These are phyloP conservation scores for Rhynchospora pubera DNA, from an alignment of 176 grass and related monocot genomes.

Conservation along the genomic window DNA sequence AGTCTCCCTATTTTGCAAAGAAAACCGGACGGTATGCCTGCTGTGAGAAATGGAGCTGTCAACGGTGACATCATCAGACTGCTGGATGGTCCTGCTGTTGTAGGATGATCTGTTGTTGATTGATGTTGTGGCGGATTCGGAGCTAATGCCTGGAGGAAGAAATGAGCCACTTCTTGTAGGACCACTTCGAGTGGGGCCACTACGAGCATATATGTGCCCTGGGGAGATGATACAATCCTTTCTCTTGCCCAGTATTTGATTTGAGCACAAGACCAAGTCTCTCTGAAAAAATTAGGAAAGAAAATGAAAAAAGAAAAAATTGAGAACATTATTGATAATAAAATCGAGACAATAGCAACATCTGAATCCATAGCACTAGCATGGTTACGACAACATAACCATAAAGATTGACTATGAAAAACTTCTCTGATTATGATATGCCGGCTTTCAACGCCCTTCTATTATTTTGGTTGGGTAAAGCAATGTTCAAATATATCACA, in stretches of 20 bases:
- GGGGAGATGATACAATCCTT: slow-evolving; percentile 68
- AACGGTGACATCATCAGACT: slow-evolving; percentile 89
- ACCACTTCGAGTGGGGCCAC: slow-evolving; percentile 9
- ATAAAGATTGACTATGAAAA: background rate
- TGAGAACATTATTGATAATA: background rate
- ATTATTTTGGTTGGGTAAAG: slow-evolving; percentile 3
- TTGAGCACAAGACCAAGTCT: slow-evolving; percentile 70
- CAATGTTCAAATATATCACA: background rate
- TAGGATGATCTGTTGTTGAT: slow-evolving; percentile 80
- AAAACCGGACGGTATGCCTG: slow-evolving; percentile 54
- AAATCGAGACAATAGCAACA: background rate
- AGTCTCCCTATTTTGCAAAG: slow-evolving; percentile 53
- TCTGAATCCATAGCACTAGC: background rate
- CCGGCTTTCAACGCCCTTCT: background rate
- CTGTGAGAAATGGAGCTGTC: slow-evolving; percentile 80
- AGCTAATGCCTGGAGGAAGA: slow-evolving; percentile 56
- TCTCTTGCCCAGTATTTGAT: slow-evolving; percentile 80
- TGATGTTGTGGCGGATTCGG: slow-evolving; percentile 98
- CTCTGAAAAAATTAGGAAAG: slow-evolving; percentile 34
- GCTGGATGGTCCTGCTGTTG: slow-evolving; percentile 66
- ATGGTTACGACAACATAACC: slow-evolving; percentile 1
- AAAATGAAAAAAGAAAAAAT: background rate
- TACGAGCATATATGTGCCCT: slow-evolving; percentile 17
- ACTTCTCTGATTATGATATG: slow-evolving; percentile 14
- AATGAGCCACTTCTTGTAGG: slow-evolving; percentile 30